Evolutionary conservation across 441 rosid species (phyloP).

Genomic region (Heliophila coronopifolia): DNA sequence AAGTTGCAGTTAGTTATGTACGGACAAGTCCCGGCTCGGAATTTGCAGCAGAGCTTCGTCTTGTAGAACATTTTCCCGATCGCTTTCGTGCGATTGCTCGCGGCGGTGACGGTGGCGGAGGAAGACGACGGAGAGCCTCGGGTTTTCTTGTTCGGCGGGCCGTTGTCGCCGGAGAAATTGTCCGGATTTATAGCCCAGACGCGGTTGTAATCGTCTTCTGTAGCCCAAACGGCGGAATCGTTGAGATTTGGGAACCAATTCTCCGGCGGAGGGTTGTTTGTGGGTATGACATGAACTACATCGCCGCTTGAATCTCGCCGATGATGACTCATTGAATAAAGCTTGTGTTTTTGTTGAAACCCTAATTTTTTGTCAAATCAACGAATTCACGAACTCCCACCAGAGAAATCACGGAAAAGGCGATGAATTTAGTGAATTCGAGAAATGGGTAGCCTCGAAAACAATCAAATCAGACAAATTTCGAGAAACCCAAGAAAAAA

Average conservation of each 20-base stretch:
- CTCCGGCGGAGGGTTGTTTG: slow-evolving; percentile 37
- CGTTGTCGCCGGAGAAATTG: slow-evolving; percentile 36
- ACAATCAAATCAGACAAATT: slow-evolving; percentile 21
- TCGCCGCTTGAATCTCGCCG: slow-evolving; percentile 45
- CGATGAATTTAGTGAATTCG: slow-evolving; percentile 14
- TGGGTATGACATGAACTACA: slow-evolving; percentile 54
- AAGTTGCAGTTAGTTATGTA: slow-evolving; percentile 64
- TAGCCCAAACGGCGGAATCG: slow-evolving; percentile 58
- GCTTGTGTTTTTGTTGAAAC: not conserved
- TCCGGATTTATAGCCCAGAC: slow-evolving; percentile 42
- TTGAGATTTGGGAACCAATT: slow-evolving; percentile 41
- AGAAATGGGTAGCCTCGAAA: slow-evolving; percentile 26
- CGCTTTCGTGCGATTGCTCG: slow-evolving; percentile 43
- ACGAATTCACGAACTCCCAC: slow-evolving; percentile 10
- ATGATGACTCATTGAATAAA: slow-evolving; percentile 46
- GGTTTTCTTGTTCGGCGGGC: slow-evolving; percentile 61
- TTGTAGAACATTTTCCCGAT: slow-evolving; percentile 80
- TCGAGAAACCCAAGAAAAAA: slow-evolving; percentile 16
- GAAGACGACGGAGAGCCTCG: slow-evolving; percentile 35
- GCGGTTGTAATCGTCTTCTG: slow-evolving; percentile 58
- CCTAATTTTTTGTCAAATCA: slow-evolving; percentile 15
- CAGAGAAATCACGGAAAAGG: slow-evolving; percentile 13
- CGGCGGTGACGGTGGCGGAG: slow-evolving; percentile 39
- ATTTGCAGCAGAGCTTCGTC: slow-evolving; percentile 80
- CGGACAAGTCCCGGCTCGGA: slow-evolving; percentile 72